Base-by-base conservation (phyloP, 1,284 basidiomycete genomes). In the Hemileia vastatrix region DNA sequence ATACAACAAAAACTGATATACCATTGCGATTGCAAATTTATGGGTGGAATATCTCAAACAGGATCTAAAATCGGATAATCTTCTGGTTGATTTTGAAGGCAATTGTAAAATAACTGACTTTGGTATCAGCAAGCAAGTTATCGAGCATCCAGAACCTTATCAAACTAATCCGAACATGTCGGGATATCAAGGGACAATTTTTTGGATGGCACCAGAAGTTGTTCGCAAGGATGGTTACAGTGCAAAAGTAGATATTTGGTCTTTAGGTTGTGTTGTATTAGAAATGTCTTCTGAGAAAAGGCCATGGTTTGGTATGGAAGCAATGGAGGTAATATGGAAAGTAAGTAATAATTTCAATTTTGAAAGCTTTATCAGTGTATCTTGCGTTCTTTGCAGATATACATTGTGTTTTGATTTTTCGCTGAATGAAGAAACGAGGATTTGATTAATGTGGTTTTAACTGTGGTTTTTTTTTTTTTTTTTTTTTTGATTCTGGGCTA, bases 161-260 rank as follows among this genome's bases (percentile, higher is more conserved):
- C 85, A 85, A 69, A 87, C 87, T 65, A 81, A 83, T 63, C 86
- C 82, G 1, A 87, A 89, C 53, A 78, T 78, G 76, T 77, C 76
- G 21, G 88, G 98, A 86, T n/a, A n/a, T n/a, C 88, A 92, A 77
- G 95, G 95, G 21, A 92, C 90, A 15, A 87, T 97, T 51, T 98
- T 96, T 77, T 98, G 94, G 77, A 98, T 98, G 94, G 94, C 95
- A 4, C 95, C 94, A 1, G 94, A 98, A 78, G 90, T 97, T 47
- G 83, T 94, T 32, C 85, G 85, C 33, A 74, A 77, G 58, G 54
- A 67, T 55, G 80, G 90, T 0, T 98, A 97, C 76, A 91, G 89
- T 69, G 90, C 87, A 70, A 98, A 98, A 78, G 86, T 95, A 45
- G 95, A 98, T 74, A 96, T 98, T 68, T 98, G 94, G 95, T 91